phyloP scores from a whole-genome alignment of 805 yeast species.

The Kazachstania psychrophila region DNA sequence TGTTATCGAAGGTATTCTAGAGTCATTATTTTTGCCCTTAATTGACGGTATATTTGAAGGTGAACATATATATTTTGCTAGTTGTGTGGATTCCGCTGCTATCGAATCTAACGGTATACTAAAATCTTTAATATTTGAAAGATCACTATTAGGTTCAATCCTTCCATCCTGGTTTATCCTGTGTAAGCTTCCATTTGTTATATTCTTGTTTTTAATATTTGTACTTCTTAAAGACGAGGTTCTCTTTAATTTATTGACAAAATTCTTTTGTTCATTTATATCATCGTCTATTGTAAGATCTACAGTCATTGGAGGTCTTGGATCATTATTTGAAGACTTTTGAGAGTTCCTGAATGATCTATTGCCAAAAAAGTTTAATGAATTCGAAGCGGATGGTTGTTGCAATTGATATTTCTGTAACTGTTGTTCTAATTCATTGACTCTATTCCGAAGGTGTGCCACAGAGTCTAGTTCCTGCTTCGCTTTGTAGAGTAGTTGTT shows the following conservation, averaged over 20 bases:
- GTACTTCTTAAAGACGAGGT: slow-evolving; percentile 6
- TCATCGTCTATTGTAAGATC: slow-evolving; percentile 19
- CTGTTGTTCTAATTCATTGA: slow-evolving; percentile 5
- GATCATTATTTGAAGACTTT: too few relatives aligned
- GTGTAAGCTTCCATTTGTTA: neutral
- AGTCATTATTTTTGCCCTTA: neutral
- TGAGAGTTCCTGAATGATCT: neutral
- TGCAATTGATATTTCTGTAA: neutral
- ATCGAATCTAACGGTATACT: neutral
- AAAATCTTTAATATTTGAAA: neutral
- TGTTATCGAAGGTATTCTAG: neutral
- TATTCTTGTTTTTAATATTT: neutral
- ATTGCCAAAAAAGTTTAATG: neutral
- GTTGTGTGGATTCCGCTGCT: slow-evolving; percentile 4
- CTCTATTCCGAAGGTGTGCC: slow-evolving; percentile 13
- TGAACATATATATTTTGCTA: slow-evolving; percentile 3
- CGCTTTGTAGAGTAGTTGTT: slow-evolving; percentile 20
- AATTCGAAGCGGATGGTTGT: too few relatives aligned
- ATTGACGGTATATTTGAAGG: slow-evolving; percentile 1
- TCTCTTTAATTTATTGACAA: slow-evolving; percentile 17
- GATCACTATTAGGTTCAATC: neutral
- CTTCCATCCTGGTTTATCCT: neutral
- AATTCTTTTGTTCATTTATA: slow-evolving; percentile 9
- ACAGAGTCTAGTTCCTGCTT: slow-evolving; percentile 21
- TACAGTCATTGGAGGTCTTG: slow-evolving; percentile 22